Evolutionary conservation across 169 alveolate species (phyloP).

Genomic region (Cryptosporidium sp.): DNA sequence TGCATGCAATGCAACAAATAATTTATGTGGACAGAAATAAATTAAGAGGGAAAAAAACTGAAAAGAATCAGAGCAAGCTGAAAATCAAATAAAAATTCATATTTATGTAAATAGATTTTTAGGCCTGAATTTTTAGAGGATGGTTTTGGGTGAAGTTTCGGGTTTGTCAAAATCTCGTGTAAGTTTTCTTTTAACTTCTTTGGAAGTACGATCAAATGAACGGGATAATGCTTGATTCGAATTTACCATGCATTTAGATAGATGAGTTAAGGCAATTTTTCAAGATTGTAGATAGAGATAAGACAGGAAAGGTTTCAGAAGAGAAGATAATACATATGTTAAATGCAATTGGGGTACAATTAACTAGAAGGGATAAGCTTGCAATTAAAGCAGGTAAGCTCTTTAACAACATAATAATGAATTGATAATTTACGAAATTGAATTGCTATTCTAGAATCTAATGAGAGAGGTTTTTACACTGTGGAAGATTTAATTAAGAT

Average conservation of each 20-base stretch:
- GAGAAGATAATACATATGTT: slow-evolving; percentile 57
- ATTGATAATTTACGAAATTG: background rate
- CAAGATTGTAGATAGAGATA: slow-evolving; percentile 54
- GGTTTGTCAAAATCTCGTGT: slow-evolving; percentile 68
- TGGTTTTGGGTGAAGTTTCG: slow-evolving; percentile 43
- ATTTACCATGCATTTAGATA: background rate
- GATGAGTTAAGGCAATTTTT: slow-evolving; percentile 54
- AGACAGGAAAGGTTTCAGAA: slow-evolving; percentile 45
- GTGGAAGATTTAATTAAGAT: slow-evolving; percentile 34
- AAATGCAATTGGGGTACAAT: slow-evolving; percentile 62
- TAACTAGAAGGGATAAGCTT: slow-evolving; percentile 51
- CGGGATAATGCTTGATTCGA: background rate
- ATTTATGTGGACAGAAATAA: slow-evolving; percentile 14
- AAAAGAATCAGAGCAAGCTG: background rate
- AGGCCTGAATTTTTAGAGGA: background rate
- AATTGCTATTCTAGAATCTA: slow-evolving; percentile 8
- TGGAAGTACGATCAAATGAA: background rate
- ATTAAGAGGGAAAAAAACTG: background rate
- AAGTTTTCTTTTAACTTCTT: slow-evolving; percentile 17
- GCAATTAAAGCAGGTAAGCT: slow-evolving; percentile 71
- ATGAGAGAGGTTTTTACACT: slow-evolving; percentile 55
- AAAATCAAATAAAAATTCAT: no score
- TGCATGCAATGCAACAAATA: background rate
- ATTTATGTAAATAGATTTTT: no score
- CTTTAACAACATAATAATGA: background rate